Evolutionary conservation across 805 yeast genomes (phyloP), one percentile per base, ranked within the genome.

Genomic region (Yarrowia phangngaensis): DNA sequence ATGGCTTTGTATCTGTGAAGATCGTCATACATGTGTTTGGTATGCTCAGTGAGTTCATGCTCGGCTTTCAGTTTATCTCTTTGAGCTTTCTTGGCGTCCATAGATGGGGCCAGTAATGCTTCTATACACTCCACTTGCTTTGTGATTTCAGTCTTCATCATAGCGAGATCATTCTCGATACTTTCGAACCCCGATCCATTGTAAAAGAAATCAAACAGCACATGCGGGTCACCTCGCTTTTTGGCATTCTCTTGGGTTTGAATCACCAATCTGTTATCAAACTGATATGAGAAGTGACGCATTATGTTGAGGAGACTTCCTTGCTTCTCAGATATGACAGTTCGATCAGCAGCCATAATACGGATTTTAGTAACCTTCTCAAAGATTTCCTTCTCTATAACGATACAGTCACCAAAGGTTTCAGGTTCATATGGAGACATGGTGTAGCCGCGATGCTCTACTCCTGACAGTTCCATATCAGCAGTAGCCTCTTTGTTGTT

Each of bases 211-310:
- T 72, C 71, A 63, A 80, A 92, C 64, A 88, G 85, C 38, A 76
- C 81, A 26, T 71, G 71, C 52, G 85, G 83, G 4, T 85, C 73
- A 4, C 92, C 78, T 23, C 81, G 77, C 0, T 89, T 83, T 56
- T 95, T 77, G 2, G 99, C 97, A 53, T 82, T 84, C 57, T 92
- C 97, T 63, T 92, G 99, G 1, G 95, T 86, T 41, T 92, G 70
- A 59, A 92, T 84, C 2, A 95, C 84, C 76, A 92, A 78, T 5
- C 97, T 96, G 57, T 92, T 92, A 57, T 80, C 89, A 19, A 92
- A 82, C 5, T 85, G 80, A 32, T 90, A 80, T 34, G 82, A 79
- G 60, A 82, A 87, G 54, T 73, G 75, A 55, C 76, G 79, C 36
- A 88, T 65, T 3, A 92, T 80, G 4, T 74, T 75, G 55, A 79